A percentile compares a stretch with the other conserved stretches of the same genome.
These are phyloP conservation scores for Cladophialophora psammophila DNA, from an alignment of 2,329 filamentous ascomycete species.

Conservation along the genomic window DNA sequence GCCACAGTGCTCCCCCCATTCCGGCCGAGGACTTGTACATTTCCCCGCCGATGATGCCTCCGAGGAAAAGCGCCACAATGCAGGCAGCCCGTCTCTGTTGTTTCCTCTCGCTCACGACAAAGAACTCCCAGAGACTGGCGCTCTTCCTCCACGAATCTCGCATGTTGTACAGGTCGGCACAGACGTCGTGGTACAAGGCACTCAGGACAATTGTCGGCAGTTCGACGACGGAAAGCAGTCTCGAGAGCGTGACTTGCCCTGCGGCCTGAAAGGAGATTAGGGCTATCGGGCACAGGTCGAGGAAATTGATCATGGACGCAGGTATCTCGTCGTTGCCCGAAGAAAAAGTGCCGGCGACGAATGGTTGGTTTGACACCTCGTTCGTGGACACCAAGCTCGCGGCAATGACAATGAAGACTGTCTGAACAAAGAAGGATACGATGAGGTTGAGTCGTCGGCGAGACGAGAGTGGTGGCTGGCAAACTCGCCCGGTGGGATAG, in stretches of 20 bases:
- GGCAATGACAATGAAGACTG: conserved; percentile 46
- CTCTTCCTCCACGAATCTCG: conserved; percentile 47
- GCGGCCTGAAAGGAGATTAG: conserved; percentile 52
- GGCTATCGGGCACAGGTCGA: conserved; percentile 48
- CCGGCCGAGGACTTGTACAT: conserved; percentile 50
- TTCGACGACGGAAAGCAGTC: conserved; percentile 52
- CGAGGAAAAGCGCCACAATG: conserved; percentile 49
- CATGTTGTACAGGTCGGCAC: conserved; percentile 49
- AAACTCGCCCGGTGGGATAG: conserved; percentile 42
- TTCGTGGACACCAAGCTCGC: conserved; percentile 47
- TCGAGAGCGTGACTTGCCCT: conserved; percentile 53
- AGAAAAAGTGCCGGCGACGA: conserved; percentile 37
- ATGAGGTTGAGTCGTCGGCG: conserved; percentile 50
- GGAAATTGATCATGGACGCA: conserved; percentile 33
- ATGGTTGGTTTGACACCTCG: conserved; percentile 44
- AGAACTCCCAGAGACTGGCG: conserved; percentile 47
- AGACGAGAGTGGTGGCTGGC: conserved; percentile 40
- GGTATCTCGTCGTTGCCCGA: conserved; percentile 32
- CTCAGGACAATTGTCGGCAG: conserved; percentile 57
- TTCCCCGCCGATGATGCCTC: conserved; percentile 53
- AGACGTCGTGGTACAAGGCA: conserved; percentile 56
- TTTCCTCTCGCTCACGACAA: conserved; percentile 30
- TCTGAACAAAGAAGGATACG: conserved; percentile 51
- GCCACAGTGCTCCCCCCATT: conserved; percentile 54
- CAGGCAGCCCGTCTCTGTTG: conserved; percentile 45